Percentiles rank a stretch among this genome's conserved stretches.
Conservation (phyloP, 2,329 filamentous ascomycete genomes). For the Ophiosphaerella herpotricha region DNA sequence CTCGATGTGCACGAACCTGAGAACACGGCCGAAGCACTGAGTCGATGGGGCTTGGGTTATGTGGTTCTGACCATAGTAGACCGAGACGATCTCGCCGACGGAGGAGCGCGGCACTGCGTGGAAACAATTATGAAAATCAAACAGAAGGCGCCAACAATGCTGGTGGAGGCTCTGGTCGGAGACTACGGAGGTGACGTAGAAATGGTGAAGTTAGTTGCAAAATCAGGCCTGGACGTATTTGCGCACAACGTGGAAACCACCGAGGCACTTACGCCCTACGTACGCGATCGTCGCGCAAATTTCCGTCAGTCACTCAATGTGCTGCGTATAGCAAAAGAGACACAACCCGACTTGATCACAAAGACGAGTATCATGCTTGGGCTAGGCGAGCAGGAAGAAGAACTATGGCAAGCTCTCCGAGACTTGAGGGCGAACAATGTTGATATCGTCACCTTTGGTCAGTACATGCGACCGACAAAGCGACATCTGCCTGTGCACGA, state of each 20-base stretch:
- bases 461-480: constrained; percentile 99
- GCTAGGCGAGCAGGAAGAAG: constrained; percentile 86
- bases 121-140: constrained; percentile 96
- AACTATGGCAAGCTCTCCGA: constrained; percentile 77
- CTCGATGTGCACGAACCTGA: constrained; percentile 96
- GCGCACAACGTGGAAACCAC: constrained; percentile 97
- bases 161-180: constrained; percentile 84
- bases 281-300: constrained; percentile 85
- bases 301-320: constrained; percentile 86
- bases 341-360: constrained; percentile 81
- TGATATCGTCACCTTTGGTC: constrained; percentile 97
- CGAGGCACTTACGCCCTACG: constrained; percentile 85
- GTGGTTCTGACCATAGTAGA: constrained; percentile 94
- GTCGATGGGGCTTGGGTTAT: constrained; percentile 92
- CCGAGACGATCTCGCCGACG: constrained; percentile 87
- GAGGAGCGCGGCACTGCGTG: constrained; percentile 86
- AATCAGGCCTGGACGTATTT: constrained; percentile 91
- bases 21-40: constrained; percentile 91
- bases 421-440: constrained; percentile 81
- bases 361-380: constrained; percentile 99
- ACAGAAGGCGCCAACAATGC: constrained; percentile 67
- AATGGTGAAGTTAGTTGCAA: constrained; percentile 82
- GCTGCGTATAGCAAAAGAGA: constrained; percentile 78
- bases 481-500: constrained; percentile 95
- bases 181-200: constrained; percentile 86